Conservation (phyloP, 768 basidiomycete species). For the Rhizopogon vinicolor region DNA sequence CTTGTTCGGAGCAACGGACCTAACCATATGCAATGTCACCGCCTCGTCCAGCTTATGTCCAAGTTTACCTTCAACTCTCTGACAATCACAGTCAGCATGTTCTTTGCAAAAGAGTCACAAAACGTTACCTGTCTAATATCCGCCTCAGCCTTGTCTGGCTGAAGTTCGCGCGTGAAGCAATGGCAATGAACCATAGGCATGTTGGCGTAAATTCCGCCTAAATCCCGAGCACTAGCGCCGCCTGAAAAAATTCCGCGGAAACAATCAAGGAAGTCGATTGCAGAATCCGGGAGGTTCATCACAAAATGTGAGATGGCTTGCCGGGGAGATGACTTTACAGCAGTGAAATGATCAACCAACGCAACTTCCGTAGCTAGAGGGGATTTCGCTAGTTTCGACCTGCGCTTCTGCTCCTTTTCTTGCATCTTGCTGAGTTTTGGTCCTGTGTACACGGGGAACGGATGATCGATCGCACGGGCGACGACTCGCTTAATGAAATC, state of each 20-base stretch:
- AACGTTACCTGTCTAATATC: constrained; percentile 75
- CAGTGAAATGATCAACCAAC: constrained; percentile 3
- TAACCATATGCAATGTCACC: constrained; percentile 66
- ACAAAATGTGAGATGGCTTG: constrained; percentile 77
- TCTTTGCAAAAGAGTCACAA: constrained; percentile 3
- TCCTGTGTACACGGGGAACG: constrained; percentile 58
- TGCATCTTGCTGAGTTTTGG: constrained; percentile 29
- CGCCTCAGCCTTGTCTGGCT: constrained; percentile 55
- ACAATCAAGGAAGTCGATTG: constrained; percentile 84
- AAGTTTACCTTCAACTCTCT: constrained; percentile 73
- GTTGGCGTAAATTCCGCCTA: constrained; percentile 39
- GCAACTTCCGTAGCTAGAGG: background rate
- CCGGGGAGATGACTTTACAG: constrained; percentile 32
- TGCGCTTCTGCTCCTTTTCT: constrained; percentile 43
- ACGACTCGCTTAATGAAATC: constrained; percentile 72
- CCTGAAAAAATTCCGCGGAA: constrained; percentile 63
- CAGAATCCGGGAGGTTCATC: constrained; percentile 97
- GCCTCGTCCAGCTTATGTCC: constrained; percentile 48
- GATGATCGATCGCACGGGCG: constrained; percentile 48
- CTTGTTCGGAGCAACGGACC: constrained; percentile 93
- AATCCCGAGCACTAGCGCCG: constrained; percentile 32
- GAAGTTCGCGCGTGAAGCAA: constrained; percentile 89
- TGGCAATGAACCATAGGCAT: constrained; percentile 96
- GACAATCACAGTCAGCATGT: constrained; percentile 14
- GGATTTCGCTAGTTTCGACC: constrained; percentile 5